These are phyloP conservation scores for Apiospora kogelbergensis DNA, from an alignment of 2,329 filamentous ascomycete species.

Conservation along the genomic window DNA sequence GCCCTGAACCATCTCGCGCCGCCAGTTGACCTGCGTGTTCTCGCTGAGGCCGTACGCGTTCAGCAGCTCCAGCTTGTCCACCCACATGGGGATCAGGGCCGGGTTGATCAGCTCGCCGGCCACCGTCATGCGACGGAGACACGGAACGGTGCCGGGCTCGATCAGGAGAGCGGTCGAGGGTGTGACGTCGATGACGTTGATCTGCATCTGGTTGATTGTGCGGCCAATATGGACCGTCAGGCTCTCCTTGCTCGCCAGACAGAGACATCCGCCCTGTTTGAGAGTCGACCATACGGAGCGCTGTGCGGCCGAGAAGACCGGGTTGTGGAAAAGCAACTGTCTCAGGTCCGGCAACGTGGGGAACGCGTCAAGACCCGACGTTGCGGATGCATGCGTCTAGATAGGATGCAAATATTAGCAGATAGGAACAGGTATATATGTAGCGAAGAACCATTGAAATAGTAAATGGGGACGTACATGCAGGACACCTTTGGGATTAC, in stretches of 20 bases:
- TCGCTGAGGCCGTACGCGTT: constrained; percentile 16
- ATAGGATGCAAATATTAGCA: no score
- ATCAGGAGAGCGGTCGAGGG: constrained; percentile 11
- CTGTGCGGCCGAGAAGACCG: constrained; percentile 15
- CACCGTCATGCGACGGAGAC: constrained; percentile 11
- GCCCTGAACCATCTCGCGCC: constrained; percentile 10
- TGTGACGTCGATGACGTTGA: constrained; percentile 13
- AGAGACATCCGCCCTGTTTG: constrained; percentile 14
- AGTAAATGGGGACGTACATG: no score
- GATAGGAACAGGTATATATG: no score
- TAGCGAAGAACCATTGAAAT: neutral
- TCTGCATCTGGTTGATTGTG: constrained; percentile 14
- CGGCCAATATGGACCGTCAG: constrained; percentile 9
- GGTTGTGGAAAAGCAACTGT: constrained; percentile 15
- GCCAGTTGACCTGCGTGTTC: constrained; percentile 15
- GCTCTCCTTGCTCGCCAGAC: constrained; percentile 11
- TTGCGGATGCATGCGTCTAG: constrained; percentile 11
- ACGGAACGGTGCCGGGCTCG: constrained; percentile 9
- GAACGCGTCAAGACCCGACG: constrained; percentile 13
- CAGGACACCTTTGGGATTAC: constrained; percentile 3
- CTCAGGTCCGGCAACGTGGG: constrained; percentile 11
- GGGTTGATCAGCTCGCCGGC: constrained; percentile 15
- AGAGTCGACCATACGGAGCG: constrained; percentile 13
- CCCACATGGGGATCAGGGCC: constrained; percentile 12
- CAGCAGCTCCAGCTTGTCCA: constrained; percentile 11